Percentiles rank a stretch among this genome's conserved stretches.
Conservation (phyloP, 164 flowering plant genomes). For the Amborella trichopoda region DNA sequence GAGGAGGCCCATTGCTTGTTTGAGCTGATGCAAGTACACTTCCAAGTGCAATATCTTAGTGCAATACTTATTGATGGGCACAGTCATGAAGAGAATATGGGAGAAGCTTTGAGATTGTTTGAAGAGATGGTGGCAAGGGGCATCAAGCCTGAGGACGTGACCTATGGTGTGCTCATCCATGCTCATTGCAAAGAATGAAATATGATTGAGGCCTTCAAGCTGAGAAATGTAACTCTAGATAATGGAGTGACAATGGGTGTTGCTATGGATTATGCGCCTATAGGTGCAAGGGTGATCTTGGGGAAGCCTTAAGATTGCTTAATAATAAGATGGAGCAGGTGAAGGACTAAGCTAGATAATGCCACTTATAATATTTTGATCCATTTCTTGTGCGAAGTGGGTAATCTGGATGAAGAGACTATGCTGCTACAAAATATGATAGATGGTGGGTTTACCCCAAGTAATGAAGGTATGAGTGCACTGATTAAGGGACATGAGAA, state of each 20-base stretch:
- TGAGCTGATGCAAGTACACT: conserved; percentile 38
- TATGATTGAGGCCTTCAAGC: conserved; percentile 24
- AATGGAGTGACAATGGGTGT: conserved; percentile 21
- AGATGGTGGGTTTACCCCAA: conserved; percentile 26
- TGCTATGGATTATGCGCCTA: conserved; percentile 15
- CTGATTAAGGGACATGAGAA: conserved; percentile 13
- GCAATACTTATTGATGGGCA: conserved; percentile 52
- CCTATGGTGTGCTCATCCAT: conserved; percentile 25
- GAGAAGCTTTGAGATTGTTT: conserved; percentile 35
- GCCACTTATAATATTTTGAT: conserved; percentile 21
- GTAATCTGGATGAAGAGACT: conserved; percentile 18
- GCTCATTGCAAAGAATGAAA: conserved; percentile 27
- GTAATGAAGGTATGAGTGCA: conserved; percentile 17
- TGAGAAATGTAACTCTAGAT: conserved; percentile 28
- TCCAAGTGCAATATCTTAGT: conserved; percentile 44
- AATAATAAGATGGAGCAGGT: conserved; percentile 24
- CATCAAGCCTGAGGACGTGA: conserved; percentile 34
- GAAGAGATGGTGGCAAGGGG: conserved; percentile 47
- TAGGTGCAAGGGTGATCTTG: conserved; percentile 19
- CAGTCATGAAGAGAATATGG: conserved; percentile 17
- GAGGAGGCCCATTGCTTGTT: conserved; percentile 40
- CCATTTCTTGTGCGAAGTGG: conserved; percentile 14
- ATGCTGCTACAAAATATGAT: conserved; percentile 16
- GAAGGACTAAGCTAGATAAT: conserved; percentile 21
- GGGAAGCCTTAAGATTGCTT: conserved; percentile 18